Base-by-base conservation (phyloP, 2,329 filamentous ascomycete genomes). In the Fusarium chuoi region DNA sequence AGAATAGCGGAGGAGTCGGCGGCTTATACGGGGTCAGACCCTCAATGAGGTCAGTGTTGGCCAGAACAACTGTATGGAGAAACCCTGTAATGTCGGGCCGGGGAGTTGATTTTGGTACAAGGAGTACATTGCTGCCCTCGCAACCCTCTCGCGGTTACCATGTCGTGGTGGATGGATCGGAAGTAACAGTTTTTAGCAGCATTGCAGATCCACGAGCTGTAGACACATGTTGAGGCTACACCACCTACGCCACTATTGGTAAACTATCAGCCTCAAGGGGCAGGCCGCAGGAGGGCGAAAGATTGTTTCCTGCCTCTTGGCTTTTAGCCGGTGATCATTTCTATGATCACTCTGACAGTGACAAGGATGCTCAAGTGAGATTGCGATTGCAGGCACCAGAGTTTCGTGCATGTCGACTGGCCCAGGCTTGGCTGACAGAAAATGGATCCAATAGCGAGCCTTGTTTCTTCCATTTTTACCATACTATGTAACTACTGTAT, bases 51-150 rank as follows among this genome's bases (percentile, higher is more conserved):
- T 75, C 76, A 78, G 70, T 68, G 64, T 45, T 57, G 46, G 65
- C 62, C 56, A 75, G 58, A 65, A 65, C 68, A 61, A 66, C 48
- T 71, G 65, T 70, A 73, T 78, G 76, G 76, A 78, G 76, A 78
- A 78, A 54, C 75, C 76, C 68, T 74, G 71, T 28, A 51, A 63
- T 68, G 46, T 74, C 62, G 58, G 62, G 36, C 67, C 67, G 62
- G 71, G 62, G 67, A 41, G 51, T 55, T 44, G 52, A 35, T 56
- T 39, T 35, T 35, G 52, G 66, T 73, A 71, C 66, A n/a, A 26
- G 28, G 20, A 49, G 51, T 68, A 74, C 67, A 49, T 68, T 48
- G 33, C 46, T 49, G 55, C 57, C 57, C 46, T 64, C 46, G 51
- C 48, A 52, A 22, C 52, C 58, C 58, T 68, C 30, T 62, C 48